Evolutionary conservation across 1,284 basidiomycete genomes (phyloP), one percentile per base, ranked within the genome.

Genomic region (Sanghuangporus baumii): DNA sequence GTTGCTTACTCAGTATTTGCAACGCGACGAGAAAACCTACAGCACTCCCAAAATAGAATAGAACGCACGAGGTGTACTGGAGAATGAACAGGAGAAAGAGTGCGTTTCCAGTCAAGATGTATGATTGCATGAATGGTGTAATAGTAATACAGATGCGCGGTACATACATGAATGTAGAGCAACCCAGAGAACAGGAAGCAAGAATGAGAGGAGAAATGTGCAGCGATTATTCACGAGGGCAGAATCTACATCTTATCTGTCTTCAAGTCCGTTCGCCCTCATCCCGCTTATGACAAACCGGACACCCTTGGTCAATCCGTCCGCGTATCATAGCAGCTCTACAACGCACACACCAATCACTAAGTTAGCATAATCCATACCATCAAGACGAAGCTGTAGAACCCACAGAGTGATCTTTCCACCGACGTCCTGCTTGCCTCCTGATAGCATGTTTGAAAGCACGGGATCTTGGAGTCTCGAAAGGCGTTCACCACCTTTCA

Each of bases 361-460:
- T 48, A 54, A 38, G n/a, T 11, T 55, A n/a, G 18, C 23, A n/a
- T 16, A 26, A 11, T 31, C 3, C 5, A 31, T 4, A 31, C 26
- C 26, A 31, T 31, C 26, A 58, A 46, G 6, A 38, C 18, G 37
- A 46, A 43, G n/a, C 47, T 46, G 52, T 52, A 23, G 36, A 84
- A 84, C 87, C 74, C 68, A 92, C 91, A 89, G 87, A 16, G 88
- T 87, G 65, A 92, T 86, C 72, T 83, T 88, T 51, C 81, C 83
- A 68, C 82, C 84, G 55, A 91, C 76, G 20, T 82, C 83, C 60
- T 79, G 74, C 40, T 71, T 72, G 0, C 72, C 73, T 37, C 75
- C 74, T 31, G 26, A 31, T 20, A 79, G 78, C 20, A 79, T 71
- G 11, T 76, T 76, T 54, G 75, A 72, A 64, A 81, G 72, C 58